These are phyloP conservation scores for Paulownia fortunei DNA, from an alignment of 257 asterid species.

Conservation along the genomic window DNA sequence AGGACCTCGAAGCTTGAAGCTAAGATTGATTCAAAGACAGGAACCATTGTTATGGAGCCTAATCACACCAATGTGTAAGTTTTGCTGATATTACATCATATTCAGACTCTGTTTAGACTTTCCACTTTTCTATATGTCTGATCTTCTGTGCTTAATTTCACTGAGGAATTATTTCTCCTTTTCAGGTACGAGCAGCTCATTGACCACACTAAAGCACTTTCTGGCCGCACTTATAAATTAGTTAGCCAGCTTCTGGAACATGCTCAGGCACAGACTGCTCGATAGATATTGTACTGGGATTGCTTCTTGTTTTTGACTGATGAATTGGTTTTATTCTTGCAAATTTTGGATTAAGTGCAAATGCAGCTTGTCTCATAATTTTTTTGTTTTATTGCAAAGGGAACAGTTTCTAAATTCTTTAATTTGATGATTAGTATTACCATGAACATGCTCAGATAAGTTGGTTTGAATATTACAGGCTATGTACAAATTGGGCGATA, in stretches of 20 bases:
- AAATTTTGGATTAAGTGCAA: conserved; percentile 35
- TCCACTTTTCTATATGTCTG: not conserved
- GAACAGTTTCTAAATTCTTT: not conserved
- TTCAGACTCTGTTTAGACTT: not conserved
- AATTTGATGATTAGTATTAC: no score
- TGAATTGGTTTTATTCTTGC: conserved; percentile 31
- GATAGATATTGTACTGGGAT: conserved; percentile 40
- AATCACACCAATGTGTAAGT: conserved; percentile 89
- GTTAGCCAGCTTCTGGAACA: conserved; percentile 84
- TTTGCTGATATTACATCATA: not conserved
- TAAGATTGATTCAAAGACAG: conserved; percentile 74
- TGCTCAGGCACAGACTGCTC: conserved; percentile 71
- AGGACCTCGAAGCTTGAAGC: conserved; percentile 98
- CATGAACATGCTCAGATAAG: no score
- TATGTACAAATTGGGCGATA: no score
- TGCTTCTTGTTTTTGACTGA: conserved; percentile 22
- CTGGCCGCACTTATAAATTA: conserved; percentile 82
- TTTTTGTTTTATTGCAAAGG: conserved; percentile 2
- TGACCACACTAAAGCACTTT: conserved; percentile 91
- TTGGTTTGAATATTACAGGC: no score
- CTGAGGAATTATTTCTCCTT: conserved; percentile 6
- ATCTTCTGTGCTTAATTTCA: not conserved
- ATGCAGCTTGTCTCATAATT: not conserved
- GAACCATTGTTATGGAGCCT: conserved; percentile 88
- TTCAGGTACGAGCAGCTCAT: conserved; percentile 94